Evolutionary conservation across 805 yeast genomes (phyloP).

Genomic region (Yarrowia sp.): DNA sequence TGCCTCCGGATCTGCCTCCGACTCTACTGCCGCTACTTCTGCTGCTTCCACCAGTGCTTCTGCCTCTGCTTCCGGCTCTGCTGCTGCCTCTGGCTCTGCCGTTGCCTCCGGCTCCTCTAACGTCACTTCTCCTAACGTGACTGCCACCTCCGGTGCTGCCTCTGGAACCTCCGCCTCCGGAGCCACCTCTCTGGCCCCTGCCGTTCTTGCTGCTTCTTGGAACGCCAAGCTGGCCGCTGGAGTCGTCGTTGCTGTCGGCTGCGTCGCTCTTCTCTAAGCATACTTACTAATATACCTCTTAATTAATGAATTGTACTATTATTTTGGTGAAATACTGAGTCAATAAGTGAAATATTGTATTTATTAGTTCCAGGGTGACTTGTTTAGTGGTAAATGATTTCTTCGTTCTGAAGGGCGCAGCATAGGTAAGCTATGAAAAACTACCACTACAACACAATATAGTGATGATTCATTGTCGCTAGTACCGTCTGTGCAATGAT

Average conservation of each 20-base stretch:
- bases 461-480: no score
- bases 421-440: no score
- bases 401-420: no score
- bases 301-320: slow-evolving; percentile 3
- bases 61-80: background rate
- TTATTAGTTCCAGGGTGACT: no score
- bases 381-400: no score
- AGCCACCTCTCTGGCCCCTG: slow-evolving; percentile 1
- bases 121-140: background rate
- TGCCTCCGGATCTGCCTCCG: background rate
- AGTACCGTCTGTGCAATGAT: no score
- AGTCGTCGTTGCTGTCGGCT: slow-evolving; percentile 5
- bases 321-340: no score
- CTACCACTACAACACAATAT: no score
- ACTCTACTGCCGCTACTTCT: background rate
- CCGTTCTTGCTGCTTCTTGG: background rate
- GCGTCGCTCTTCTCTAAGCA: slow-evolving; percentile 15
- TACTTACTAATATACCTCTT: slow-evolving; percentile 9
- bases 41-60: background rate
- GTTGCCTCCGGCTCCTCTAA: background rate
- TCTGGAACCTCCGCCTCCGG: background rate
- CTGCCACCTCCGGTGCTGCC: background rate
- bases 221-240: slow-evolving; percentile 31
- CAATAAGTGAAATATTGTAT: no score
- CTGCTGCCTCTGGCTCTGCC: background rate